Conservation (phyloP, 179 eudicot genomes). For the Amaranthus tricolor region DNA sequence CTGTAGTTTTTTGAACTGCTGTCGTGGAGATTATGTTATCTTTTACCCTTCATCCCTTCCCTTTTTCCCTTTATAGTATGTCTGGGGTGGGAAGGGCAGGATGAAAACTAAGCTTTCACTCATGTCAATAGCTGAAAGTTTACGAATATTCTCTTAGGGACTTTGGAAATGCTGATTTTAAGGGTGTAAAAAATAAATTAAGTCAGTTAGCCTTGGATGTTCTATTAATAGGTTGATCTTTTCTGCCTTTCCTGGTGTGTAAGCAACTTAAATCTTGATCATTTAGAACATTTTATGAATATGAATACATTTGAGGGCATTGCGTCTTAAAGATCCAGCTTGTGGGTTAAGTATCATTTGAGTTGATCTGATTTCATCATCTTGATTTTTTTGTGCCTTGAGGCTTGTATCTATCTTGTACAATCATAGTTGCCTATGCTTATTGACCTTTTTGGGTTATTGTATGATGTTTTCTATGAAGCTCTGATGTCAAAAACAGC, state of each 20-base stretch:
- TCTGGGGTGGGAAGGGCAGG: background rate
- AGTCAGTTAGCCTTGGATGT: background rate
- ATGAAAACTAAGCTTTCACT: background rate
- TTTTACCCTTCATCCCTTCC: too few relatives aligned
- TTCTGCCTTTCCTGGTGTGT: slow-evolving; percentile 2
- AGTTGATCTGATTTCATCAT: background rate
- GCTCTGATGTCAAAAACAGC: slow-evolving; percentile 99
- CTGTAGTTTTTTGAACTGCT: background rate
- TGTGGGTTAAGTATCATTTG: background rate
- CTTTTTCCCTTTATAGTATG: background rate
- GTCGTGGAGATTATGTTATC: background rate
- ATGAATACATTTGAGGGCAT: background rate
- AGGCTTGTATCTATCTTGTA: slow-evolving; percentile 3
- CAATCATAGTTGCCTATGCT: background rate
- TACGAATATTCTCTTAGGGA: background rate
- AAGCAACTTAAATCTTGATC: background rate
- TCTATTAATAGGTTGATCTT: background rate
- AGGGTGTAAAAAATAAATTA: background rate
- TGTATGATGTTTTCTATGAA: slow-evolving; percentile 36
- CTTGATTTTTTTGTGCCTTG: background rate
- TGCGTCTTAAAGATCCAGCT: background rate
- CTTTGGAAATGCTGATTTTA: background rate
- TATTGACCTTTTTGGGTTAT: slow-evolving; percentile 15
- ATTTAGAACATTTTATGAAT: background rate
- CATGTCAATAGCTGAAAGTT: background rate